These are phyloP conservation scores for Kwoniella newhampshirensis DNA, from an alignment of 768 basidiomycete species.

Conservation along the genomic window DNA sequence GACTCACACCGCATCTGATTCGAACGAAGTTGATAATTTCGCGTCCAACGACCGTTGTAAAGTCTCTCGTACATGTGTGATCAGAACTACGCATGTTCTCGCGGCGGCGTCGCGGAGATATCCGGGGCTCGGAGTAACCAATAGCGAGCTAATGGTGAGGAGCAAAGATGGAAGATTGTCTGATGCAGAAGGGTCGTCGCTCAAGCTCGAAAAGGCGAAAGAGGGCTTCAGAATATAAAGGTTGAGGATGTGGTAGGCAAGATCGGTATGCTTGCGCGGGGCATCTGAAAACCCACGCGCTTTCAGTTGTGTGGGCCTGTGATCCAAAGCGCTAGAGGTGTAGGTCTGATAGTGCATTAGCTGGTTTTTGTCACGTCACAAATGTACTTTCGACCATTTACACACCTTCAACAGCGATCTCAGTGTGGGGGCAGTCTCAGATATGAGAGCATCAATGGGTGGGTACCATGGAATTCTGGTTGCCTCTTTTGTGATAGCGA, in stretches of 20 bases:
- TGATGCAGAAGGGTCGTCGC: slow-evolving; percentile 3
- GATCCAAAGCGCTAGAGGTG: slow-evolving; percentile 1
- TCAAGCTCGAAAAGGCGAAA: slow-evolving; percentile 13
- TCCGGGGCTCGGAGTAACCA: slow-evolving; percentile 25
- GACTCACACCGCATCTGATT: slow-evolving; percentile 7
- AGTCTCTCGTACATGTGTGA: slow-evolving; percentile 6
- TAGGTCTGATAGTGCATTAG: slow-evolving; percentile 1
- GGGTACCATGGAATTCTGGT: slow-evolving; percentile 37
- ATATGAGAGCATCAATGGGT: slow-evolving; percentile 6
- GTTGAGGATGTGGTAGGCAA: slow-evolving; percentile 24
- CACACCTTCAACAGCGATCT: slow-evolving; percentile 34
- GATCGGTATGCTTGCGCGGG: slow-evolving; percentile 20
- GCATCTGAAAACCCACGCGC: slow-evolving; percentile 11
- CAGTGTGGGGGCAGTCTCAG: slow-evolving; percentile 13
- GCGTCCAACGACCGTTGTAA: no score
- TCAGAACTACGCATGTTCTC: slow-evolving; percentile 7
- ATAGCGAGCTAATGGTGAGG: slow-evolving; percentile 20
- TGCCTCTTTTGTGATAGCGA: slow-evolving; percentile 70
- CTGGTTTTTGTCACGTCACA: neutral
- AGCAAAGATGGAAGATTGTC: slow-evolving; percentile 17
- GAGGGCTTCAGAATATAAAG: slow-evolving; percentile 27
- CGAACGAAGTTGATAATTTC: no score
- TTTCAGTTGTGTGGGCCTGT: neutral
- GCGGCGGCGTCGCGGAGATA: slow-evolving; percentile 21
- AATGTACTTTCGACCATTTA: neutral